Evolutionary conservation across 768 basidiomycete genomes (phyloP).

Genomic region (Rhodotorula diobovata): DNA sequence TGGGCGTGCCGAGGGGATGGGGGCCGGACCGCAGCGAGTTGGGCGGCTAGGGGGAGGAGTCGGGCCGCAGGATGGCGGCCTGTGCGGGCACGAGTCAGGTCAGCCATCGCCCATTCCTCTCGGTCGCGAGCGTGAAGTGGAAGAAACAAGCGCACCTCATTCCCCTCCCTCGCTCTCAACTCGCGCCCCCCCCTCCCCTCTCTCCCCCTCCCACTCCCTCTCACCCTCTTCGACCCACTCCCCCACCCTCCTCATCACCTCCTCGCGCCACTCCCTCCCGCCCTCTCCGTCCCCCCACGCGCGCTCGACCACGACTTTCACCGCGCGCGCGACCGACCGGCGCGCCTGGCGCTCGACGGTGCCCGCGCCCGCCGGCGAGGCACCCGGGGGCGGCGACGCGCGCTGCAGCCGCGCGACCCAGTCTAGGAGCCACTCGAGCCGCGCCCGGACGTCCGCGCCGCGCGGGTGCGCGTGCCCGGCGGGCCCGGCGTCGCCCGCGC

Average conservation of each 20-base stretch:
- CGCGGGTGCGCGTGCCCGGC: too few species aligned
- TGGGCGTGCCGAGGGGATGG: too few species aligned
- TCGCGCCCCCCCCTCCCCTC: too few species aligned
- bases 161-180: too few species aligned
- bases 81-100: too few species aligned
- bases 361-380: background rate
- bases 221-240: background rate
- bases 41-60: too few species aligned
- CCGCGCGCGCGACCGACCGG: background rate
- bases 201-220: background rate
- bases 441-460: background rate
- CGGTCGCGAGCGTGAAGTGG: too few species aligned
- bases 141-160: too few species aligned
- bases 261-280: background rate
- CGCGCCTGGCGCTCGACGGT: background rate
- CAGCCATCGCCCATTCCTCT: too few species aligned
- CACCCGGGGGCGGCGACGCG: background rate
- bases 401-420: background rate
- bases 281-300: background rate
- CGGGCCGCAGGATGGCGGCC: too few species aligned
- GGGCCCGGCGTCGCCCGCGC: too few species aligned
- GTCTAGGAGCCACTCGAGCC: constrained; percentile 34
- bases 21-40: too few species aligned
- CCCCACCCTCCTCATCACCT: background rate
- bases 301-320: background rate